A percentile compares a stretch with the other conserved stretches of the same genome.
Evolutionary conservation across 768 basidiomycete genomes (phyloP).

Genomic region (Rhodocollybia butyracea): DNA sequence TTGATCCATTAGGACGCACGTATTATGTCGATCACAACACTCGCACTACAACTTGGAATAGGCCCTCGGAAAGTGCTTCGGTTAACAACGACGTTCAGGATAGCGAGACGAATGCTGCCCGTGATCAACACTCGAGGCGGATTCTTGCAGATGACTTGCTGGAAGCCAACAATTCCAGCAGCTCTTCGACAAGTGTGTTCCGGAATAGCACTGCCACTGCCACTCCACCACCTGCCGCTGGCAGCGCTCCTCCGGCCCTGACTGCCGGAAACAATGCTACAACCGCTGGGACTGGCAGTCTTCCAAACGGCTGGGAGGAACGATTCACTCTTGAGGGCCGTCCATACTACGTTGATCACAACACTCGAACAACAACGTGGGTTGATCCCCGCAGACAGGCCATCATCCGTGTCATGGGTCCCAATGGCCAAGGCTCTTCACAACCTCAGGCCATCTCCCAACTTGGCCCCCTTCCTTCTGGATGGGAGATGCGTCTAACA

Average conservation of each 20-base stretch:
- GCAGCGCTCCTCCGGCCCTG: constrained; percentile 43
- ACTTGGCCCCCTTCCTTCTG: constrained; percentile 93
- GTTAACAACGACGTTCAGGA: constrained; percentile 71
- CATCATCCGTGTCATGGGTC: constrained; percentile 94
- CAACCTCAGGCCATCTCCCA: constrained; percentile 97
- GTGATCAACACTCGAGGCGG: constrained; percentile 82
- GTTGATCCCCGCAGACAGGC: constrained; percentile 98
- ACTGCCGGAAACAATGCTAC: constrained; percentile 50
- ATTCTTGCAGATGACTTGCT: constrained; percentile 82
- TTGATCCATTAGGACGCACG: constrained; percentile 92
- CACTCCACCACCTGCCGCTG: constrained; percentile 32
- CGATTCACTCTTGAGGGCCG: constrained; percentile 97
- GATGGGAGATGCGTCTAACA: constrained; percentile 99
- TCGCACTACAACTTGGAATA: constrained; percentile 95
- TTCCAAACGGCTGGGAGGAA: constrained; percentile 99
- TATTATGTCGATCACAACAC: constrained; percentile 99
- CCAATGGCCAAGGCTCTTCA: constrained; percentile 82
- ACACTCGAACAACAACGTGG: constrained; percentile 99
- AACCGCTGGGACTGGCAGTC: constrained; percentile 76
- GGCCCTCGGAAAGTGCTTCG: constrained; percentile 76
- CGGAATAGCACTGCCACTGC: constrained; percentile 30
- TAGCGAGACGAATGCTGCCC: constrained; percentile 79
- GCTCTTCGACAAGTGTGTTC: constrained; percentile 23
- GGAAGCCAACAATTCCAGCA: constrained; percentile 56
- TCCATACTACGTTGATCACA: constrained; percentile 99